Percentiles rank a stretch among this genome's conserved stretches.
These are phyloP conservation scores for Candida coquimbonensis DNA, from an alignment of 805 yeast species.

Conservation along the genomic window DNA sequence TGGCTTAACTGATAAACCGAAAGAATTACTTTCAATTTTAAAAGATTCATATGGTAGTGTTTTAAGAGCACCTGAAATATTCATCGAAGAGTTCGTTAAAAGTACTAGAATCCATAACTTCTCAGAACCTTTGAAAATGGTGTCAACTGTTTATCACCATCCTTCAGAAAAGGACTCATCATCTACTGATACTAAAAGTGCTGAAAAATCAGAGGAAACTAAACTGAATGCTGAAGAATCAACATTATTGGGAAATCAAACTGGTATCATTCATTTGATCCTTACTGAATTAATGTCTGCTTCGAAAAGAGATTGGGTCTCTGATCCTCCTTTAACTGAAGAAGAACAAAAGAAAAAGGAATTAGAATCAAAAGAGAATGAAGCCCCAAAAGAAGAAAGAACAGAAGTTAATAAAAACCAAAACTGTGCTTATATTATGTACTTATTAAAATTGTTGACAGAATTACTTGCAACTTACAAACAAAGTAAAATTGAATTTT, in stretches of 20 bases:
- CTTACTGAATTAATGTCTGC: conserved; percentile 58
- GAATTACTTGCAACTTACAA: conserved; percentile 76
- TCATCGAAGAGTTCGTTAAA: conserved; percentile 37
- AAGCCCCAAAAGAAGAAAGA: conserved; percentile 21
- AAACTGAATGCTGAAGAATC: conserved; percentile 5
- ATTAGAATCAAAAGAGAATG: conserved; percentile 20
- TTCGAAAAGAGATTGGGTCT: conserved; percentile 33
- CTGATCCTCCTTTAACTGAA: conserved; percentile 27
- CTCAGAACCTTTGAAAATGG: conserved; percentile 29
- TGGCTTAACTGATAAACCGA: conserved; percentile 24
- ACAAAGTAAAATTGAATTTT: conserved; percentile 72
- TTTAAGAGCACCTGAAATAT: conserved; percentile 42
- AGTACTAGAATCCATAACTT: conserved; percentile 38
- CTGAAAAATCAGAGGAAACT: conserved; percentile 8
- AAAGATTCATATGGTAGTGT: conserved; percentile 43
- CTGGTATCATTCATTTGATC: conserved; percentile 60
- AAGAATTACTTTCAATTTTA: conserved; percentile 40
- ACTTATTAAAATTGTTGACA: conserved; percentile 56
- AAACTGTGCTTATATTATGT: conserved; percentile 59
- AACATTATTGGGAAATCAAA: conserved; percentile 19
- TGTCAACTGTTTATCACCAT: conserved; percentile 17
- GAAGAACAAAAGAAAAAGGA: conserved; percentile 25
- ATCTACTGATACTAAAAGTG: conserved; percentile 16
- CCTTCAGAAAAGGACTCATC: conserved; percentile 16
- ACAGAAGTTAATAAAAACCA: conserved; percentile 41